Base-by-base conservation (phyloP, 2,329 filamentous ascomycete species). In the Penicillium sp. region DNA sequence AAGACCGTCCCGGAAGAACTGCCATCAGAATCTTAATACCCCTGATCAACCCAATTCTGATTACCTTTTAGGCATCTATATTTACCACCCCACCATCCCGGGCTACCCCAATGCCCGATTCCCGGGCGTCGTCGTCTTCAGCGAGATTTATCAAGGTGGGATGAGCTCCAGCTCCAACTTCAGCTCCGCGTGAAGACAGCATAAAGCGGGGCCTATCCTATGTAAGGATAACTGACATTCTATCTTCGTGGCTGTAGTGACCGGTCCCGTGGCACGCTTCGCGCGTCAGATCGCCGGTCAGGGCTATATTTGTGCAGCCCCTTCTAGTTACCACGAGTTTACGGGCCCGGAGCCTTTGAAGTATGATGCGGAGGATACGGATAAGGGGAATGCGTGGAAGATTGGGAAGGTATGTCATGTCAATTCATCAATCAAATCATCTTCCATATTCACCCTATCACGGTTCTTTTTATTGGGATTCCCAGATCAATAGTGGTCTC, bases 291-390 rank as follows among this genome's bases (percentile, higher is more conserved):
- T 97, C 69, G 91, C 92, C 40, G 90, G 91, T 2, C 91, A 96
- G 65, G 94, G 93, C 70, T 97, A 96, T 80, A 96, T 97, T 66
- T 92, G 94, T 65, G 93, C 90, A 10, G 92, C 92, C 0, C 92
- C 92, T 0, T 95, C 90, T 37, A 93, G 89, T 35, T 97, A 96
- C 77, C 93, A 97, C 74, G 93, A 97, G 76, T 97, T 97, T 78
- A 91, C 88, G 1, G 90, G 90, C 4, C 91, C 92, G 0, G 91
- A 94, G 69, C 81, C 93, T 11, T 81, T 97, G 41, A 85, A 90
- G 51, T 97, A 97, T 75, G 91, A 97, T 72, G 91, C 83, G 0
- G 89, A 90, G 2, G 93, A 95, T 54, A 98, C 94, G 0, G 91
- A 96, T 74, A 82, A 86, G 44, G 93, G 94, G 24, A 98, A 97